Evolutionary conservation across 768 basidiomycete species (phyloP).

Genomic region (Kwoniella mangroviensis): DNA sequence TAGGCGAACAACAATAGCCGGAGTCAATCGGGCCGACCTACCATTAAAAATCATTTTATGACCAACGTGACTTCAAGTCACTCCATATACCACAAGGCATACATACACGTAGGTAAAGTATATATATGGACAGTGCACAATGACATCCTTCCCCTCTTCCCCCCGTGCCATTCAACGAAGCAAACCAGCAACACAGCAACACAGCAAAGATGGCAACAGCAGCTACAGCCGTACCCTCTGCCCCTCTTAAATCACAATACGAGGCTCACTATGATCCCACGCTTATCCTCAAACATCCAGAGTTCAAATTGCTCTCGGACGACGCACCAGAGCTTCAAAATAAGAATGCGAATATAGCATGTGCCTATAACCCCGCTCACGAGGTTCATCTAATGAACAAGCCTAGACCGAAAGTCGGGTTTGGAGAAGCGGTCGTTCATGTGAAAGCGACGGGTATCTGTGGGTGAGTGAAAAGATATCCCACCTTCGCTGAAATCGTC

Average conservation of each 20-base stretch:
- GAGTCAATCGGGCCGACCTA: background rate
- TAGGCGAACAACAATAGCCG: background rate
- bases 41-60: background rate
- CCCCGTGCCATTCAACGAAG: background rate
- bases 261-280: slow-evolving; percentile 54
- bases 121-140: background rate
- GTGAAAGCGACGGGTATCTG: slow-evolving; percentile 60
- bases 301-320: slow-evolving; percentile 54
- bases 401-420: slow-evolving; percentile 51
- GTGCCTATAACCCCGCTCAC: slow-evolving; percentile 21
- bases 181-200: background rate
- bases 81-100: too few relatives aligned
- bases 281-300: slow-evolving; percentile 53
- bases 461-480: slow-evolving; percentile 45
- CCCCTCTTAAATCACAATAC: slow-evolving; percentile 30
- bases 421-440: slow-evolving; percentile 55
- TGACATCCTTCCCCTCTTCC: background rate
- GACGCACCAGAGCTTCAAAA: slow-evolving; percentile 37
- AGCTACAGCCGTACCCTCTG: slow-evolving; percentile 3
- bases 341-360: slow-evolving; percentile 52
- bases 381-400: slow-evolving; percentile 52
- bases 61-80: background rate
- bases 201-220: slow-evolving; percentile 1
- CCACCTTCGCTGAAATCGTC: too few relatives aligned
- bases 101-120: background rate